A percentile compares a stretch with the other conserved stretches of the same genome.
Conservation (phyloP, 2,329 filamentous ascomycete genomes). For the Epichloe glyceriae region DNA sequence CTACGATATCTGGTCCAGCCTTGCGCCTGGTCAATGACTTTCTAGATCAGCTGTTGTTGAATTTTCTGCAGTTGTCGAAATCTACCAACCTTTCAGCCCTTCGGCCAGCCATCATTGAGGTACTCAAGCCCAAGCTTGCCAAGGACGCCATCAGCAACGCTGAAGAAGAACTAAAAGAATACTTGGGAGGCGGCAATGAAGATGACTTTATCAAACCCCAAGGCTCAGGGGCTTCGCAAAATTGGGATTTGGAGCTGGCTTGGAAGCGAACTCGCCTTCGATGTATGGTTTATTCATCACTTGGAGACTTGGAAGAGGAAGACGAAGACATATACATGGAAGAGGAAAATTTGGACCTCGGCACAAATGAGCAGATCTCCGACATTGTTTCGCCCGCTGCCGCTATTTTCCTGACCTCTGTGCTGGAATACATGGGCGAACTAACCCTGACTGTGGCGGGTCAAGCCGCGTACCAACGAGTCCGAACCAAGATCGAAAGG, state of each 20-base stretch:
- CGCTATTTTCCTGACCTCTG: slow-evolving; percentile 89
- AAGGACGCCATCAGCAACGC: slow-evolving; percentile 71
- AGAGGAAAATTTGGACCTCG: slow-evolving; percentile 57
- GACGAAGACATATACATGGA: slow-evolving; percentile 86
- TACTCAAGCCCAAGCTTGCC: slow-evolving; percentile 80
- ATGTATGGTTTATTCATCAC: slow-evolving; percentile 95
- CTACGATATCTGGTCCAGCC: slow-evolving; percentile 59
- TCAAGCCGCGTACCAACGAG: slow-evolving; percentile 65
- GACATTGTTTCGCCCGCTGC: slow-evolving; percentile 76
- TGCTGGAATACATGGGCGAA: slow-evolving; percentile 88
- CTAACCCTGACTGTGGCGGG: slow-evolving; percentile 79
- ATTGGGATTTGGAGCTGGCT: slow-evolving; percentile 82
- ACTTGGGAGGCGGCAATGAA: slow-evolving; percentile 66
- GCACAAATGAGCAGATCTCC: slow-evolving; percentile 42
- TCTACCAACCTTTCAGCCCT: slow-evolving; percentile 65
- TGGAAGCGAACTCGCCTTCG: slow-evolving; percentile 89
- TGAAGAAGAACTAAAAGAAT: slow-evolving; percentile 77
- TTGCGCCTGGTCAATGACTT: slow-evolving; percentile 78
- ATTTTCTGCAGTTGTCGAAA: slow-evolving; percentile 67
- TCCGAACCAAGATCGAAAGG: slow-evolving; percentile 45
- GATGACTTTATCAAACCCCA: slow-evolving; percentile 53
- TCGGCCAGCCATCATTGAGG: slow-evolving; percentile 70
- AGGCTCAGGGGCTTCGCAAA: slow-evolving; percentile 33
- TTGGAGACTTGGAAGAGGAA: slow-evolving; percentile 95
- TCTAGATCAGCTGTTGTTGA: slow-evolving; percentile 85